Percentiles rank a stretch among this genome's conserved stretches.
Evolutionary conservation across 345 rosid species (phyloP).

Genomic region (Alliaria petiolata): DNA sequence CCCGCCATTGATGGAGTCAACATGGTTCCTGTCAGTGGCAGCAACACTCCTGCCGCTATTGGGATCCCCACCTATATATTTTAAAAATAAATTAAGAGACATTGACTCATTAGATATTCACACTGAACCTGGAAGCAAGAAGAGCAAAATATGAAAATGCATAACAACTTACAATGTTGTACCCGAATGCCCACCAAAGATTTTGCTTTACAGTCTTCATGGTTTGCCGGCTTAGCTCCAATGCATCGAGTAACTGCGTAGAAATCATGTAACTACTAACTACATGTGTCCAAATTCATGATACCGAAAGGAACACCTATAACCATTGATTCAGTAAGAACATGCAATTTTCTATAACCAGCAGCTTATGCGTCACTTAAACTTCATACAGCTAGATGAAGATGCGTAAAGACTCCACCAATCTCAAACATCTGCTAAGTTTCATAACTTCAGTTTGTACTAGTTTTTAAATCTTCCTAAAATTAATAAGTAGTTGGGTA

Average conservation of each 20-base stretch:
- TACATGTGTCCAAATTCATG: no score
- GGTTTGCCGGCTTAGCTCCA: conserved; percentile 90
- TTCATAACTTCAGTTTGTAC: no score
- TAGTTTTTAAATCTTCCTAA: no score
- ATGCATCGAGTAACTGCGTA: conserved; percentile 81
- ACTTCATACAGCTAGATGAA: conserved; percentile 8
- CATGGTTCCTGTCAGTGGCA: conserved; percentile 81
- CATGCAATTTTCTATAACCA: neutral
- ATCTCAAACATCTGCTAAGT: neutral
- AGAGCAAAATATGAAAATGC: neutral
- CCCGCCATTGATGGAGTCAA: conserved; percentile 96
- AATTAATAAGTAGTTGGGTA: neutral
- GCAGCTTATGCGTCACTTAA: neutral
- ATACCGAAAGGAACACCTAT: neutral
- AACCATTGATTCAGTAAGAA: neutral
- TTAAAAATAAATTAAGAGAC: neutral
- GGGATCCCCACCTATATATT: conserved; percentile 81
- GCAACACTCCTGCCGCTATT: conserved; percentile 81
- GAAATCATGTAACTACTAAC: neutral
- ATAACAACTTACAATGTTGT: conserved; percentile 75
- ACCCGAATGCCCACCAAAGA: conserved; percentile 99
- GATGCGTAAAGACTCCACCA: neutral
- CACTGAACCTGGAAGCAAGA: neutral
- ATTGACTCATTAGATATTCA: neutral
- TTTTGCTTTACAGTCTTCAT: conserved; percentile 98